Evolutionary conservation across 2,329 filamentous ascomycete genomes (phyloP), one percentile per base, ranked within the genome.

Genomic region (Botrytis pseudocinerea): DNA sequence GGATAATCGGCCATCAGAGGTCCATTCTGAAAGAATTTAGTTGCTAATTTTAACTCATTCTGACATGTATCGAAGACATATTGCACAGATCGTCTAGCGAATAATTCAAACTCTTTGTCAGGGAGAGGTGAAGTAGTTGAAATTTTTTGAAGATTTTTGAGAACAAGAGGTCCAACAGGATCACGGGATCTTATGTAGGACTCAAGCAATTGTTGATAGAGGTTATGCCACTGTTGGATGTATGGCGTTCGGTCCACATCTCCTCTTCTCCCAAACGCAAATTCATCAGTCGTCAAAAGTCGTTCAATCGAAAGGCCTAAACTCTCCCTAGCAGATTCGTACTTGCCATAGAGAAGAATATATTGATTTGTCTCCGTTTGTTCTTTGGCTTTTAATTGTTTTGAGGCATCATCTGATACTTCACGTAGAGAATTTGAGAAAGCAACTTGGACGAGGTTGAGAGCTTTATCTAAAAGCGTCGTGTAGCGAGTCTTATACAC

Each of bases 401-500:
- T 69, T 87, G 88, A 63, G 88, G 89, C 75, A 90, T 90, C 75
- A 87, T 87, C 38, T 90, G 84, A n/a, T 85, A 85, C 76, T 86
- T 87, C 74, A 88, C 90, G 78, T 16, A 80, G 69, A 72, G 76
- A 73, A 46, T 72, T 76, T 2, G 75, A 75, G 60, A 80, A 75
- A 22, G 75, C 75, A 54, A 77, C 73, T 40, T 79, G 89, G 9
- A 91, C 83, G 20, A 91, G 82, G 77, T 90, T 89, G 16, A 91
- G 83, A 0, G 89, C 87, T 77, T 90, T 90, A 42, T 88, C 89
- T 22, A 98, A 87, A 20, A 98, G 87, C 0, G 96, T 87, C 74
- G 93, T 90, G 81, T 98, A 98, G 74, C 94, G 90, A 10, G 95
- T 94, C 61, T 95, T 89, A 81, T 98, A 98, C 2, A 92, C 90